Evolutionary conservation across 2,329 filamentous ascomycete species (phyloP).

Genomic region (Delphinella strobiligena): DNA sequence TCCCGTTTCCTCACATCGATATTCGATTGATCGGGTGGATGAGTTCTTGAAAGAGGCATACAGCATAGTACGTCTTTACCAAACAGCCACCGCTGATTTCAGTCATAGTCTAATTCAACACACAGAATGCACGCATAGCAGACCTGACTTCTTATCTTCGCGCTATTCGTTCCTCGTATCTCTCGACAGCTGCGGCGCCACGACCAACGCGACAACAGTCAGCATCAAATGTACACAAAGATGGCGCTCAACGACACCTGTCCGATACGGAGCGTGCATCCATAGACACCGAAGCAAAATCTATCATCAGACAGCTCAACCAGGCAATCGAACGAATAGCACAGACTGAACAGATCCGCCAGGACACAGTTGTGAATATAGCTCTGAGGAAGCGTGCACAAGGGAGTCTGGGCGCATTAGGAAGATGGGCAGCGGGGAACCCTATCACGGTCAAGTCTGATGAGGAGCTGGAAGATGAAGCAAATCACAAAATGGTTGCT

Average conservation of each 20-base stretch:
- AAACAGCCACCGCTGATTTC: constrained; percentile 8
- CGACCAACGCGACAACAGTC: constrained; percentile 30
- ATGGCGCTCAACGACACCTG: constrained; percentile 44
- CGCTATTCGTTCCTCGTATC: constrained; percentile 78
- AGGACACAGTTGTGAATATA: constrained; percentile 59
- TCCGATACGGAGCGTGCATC: constrained; percentile 74
- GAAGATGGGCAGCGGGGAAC: constrained; percentile 53
- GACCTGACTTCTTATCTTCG: constrained; percentile 70
- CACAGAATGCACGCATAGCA: constrained; percentile 70
- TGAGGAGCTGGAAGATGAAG: constrained; percentile 64
- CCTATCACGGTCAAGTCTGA: constrained; percentile 40
- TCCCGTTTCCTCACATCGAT: constrained; percentile 33
- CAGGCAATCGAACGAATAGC: constrained; percentile 66
- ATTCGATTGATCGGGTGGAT: constrained; percentile 45
- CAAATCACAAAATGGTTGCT: constrained; percentile 51
- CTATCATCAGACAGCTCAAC: constrained; percentile 74
- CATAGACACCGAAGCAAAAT: constrained; percentile 77
- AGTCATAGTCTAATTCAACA: constrained; percentile 14
- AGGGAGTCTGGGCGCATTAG: constrained; percentile 51
- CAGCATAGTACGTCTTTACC: constrained; percentile 55
- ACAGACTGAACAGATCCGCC: constrained; percentile 70
- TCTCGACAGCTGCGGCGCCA: constrained; percentile 61
- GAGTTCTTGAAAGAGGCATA: constrained; percentile 91
- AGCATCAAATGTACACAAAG: constrained; percentile 13
- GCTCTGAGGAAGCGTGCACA: constrained; percentile 58